These are phyloP conservation scores for Pyrenochaeta sp. DNA, from an alignment of 2,329 filamentous ascomycete genomes.

Conservation along the genomic window DNA sequence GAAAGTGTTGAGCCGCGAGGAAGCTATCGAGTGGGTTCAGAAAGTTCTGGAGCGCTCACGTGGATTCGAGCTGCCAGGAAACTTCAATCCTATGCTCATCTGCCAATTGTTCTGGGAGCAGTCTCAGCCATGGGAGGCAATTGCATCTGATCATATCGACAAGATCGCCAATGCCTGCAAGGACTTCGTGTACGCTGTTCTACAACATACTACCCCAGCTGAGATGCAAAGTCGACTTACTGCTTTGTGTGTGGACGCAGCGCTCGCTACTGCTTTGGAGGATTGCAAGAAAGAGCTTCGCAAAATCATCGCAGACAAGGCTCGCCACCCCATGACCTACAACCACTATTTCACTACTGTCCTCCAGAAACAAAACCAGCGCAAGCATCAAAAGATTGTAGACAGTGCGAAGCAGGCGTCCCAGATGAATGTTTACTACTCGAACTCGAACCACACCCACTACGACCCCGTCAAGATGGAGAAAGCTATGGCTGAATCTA, in stretches of 20 bases:
- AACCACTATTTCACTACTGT: too few species aligned
- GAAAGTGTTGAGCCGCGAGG: conserved; percentile 36
- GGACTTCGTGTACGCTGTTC: conserved; percentile 45
- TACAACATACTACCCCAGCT: conserved; percentile 48
- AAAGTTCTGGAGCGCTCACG: conserved; percentile 53
- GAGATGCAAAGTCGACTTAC: conserved; percentile 51
- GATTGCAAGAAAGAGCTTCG: conserved; percentile 53
- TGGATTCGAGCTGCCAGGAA: conserved; percentile 65
- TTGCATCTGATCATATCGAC: conserved; percentile 48
- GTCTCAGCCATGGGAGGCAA: conserved; percentile 60
- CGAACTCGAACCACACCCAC: too few species aligned
- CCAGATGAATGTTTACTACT: too few species aligned
- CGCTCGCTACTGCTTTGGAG: conserved; percentile 52
- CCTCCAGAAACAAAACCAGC: too few species aligned
- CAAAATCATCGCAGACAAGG: conserved; percentile 58
- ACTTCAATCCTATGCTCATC: conserved; percentile 67
- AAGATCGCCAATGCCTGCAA: conserved; percentile 43
- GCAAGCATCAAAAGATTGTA: too few species aligned
- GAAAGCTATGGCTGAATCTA: conserved; percentile 5
- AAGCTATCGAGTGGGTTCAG: conserved; percentile 53
- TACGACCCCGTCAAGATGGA: too few species aligned
- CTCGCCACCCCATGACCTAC: conserved; percentile 58
- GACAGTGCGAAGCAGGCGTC: too few species aligned
- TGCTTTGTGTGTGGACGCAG: conserved; percentile 50
- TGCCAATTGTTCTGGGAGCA: conserved; percentile 67